Conservation (phyloP, 306 rosid genomes). For the Corylus avellana region DNA sequence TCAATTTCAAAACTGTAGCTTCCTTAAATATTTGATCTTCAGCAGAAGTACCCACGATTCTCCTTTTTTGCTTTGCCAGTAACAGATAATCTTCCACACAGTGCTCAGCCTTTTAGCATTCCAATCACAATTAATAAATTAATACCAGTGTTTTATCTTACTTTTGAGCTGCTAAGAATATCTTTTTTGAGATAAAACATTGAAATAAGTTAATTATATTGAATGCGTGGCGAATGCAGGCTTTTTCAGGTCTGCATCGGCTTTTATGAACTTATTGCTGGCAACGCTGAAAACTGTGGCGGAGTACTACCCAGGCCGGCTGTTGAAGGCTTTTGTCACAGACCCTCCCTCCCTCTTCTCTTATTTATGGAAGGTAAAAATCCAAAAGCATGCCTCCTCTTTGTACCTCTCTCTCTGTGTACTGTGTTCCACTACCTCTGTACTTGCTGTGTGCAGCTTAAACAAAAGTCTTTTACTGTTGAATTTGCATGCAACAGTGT, state of each 20-base stretch:
- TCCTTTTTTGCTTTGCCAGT: slow-evolving; percentile 40
- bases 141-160: neutral
- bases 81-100: neutral
- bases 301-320: slow-evolving; percentile 77
- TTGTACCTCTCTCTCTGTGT: slow-evolving; percentile 12
- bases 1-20: slow-evolving; percentile 43
- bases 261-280: slow-evolving; percentile 73
- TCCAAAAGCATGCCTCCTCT: slow-evolving; percentile 22
- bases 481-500: neutral
- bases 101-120: slow-evolving; percentile 8
- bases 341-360: slow-evolving; percentile 90
- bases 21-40: slow-evolving; percentile 48
- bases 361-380: slow-evolving; percentile 90
- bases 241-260: slow-evolving; percentile 88
- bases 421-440: slow-evolving; percentile 22
- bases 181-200: neutral
- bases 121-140: neutral
- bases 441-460: neutral
- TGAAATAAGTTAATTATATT: neutral
- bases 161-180: neutral
- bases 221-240: slow-evolving; percentile 53
- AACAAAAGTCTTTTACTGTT: neutral
- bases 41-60: slow-evolving; percentile 49
- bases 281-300: slow-evolving; percentile 71
- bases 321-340: slow-evolving; percentile 71